These are phyloP conservation scores for Cymbopogon flexuosus DNA, from an alignment of 202 grass and related monocot species.

Conservation along the genomic window DNA sequence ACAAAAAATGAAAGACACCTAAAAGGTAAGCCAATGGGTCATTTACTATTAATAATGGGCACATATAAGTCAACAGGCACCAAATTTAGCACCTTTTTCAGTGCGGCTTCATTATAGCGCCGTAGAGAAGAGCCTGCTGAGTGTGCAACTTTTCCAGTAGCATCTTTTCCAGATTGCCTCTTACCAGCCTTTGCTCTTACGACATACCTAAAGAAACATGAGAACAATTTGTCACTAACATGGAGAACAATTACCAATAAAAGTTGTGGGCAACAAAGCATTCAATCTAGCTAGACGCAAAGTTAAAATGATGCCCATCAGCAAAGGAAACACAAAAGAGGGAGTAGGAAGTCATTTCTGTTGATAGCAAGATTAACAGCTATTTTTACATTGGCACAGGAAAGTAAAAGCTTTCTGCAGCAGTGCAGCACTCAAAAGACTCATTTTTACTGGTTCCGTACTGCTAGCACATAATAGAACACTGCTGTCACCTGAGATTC, in stretches of 20 bases:
- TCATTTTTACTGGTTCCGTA: not conserved
- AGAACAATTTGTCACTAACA: slow-evolving; percentile 4
- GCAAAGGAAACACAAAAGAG: not conserved
- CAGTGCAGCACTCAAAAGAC: not conserved
- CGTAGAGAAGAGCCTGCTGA: slow-evolving; percentile 89
- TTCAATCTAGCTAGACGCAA: not conserved
- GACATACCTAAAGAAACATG: slow-evolving; percentile 65
- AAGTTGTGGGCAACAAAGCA: not conserved
- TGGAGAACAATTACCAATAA: not conserved
- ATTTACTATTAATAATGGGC: not conserved
- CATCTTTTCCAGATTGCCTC: slow-evolving; percentile 93
- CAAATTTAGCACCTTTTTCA: slow-evolving; percentile 67
- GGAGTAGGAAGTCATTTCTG: not conserved
- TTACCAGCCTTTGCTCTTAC: slow-evolving; percentile 97
- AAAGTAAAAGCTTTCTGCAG: not conserved
- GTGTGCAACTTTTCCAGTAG: slow-evolving; percentile 80
- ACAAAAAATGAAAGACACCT: not conserved
- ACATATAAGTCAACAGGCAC: slow-evolving; percentile 12
- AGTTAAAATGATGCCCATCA: not conserved
- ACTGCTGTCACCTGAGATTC: not conserved
- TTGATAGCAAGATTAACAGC: slow-evolving; percentile 1
- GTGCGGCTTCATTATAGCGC: slow-evolving; percentile 88
- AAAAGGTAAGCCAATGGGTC: not conserved
- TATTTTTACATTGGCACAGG: not conserved
- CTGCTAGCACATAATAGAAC: not conserved